Percentiles rank a stretch among this genome's conserved stretches.
Evolutionary conservation across 805 yeast genomes (phyloP).

Genomic region (Candida pseudofarinosa): DNA sequence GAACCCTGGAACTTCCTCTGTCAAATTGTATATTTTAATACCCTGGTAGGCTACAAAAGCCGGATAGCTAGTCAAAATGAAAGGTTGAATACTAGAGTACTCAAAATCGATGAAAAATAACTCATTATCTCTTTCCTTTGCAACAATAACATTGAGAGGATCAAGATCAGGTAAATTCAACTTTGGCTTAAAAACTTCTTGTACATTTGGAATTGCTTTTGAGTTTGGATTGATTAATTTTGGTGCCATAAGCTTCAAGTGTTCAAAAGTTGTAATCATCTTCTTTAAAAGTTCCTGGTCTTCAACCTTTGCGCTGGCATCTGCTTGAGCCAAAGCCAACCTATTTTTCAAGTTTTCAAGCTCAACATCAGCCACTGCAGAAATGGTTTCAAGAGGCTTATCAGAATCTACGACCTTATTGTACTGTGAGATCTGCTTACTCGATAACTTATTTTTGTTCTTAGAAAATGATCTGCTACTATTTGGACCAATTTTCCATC

Average conservation of each 20-base stretch:
- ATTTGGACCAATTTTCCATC: constrained; percentile 92
- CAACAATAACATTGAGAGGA: constrained; percentile 75
- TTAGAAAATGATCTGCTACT: constrained; percentile 77
- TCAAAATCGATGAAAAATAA: constrained; percentile 78
- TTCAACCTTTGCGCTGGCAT: constrained; percentile 44
- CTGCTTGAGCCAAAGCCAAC: constrained; percentile 52
- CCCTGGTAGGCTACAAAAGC: constrained; percentile 84
- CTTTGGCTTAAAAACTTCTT: constrained; percentile 66
- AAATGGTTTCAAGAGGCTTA: constrained; percentile 59
- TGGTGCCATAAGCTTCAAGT: constrained; percentile 54
- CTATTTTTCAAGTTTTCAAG: constrained; percentile 55
- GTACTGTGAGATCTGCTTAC: constrained; percentile 43
- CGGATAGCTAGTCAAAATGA: constrained; percentile 73
- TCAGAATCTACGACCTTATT: constrained; percentile 76
- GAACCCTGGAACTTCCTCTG: constrained; percentile 71
- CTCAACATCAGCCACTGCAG: constrained; percentile 63
- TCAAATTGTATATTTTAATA: constrained; percentile 73
- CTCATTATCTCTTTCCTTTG: constrained; percentile 28
- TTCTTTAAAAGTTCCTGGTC: constrained; percentile 40
- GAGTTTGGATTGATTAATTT: constrained; percentile 53
- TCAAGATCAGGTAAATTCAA: constrained; percentile 80
- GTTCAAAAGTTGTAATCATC: constrained; percentile 58
- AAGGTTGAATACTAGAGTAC: constrained; percentile 75
- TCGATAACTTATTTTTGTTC: constrained; percentile 52
- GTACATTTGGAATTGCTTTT: constrained; percentile 56